A percentile compares a stretch with the other conserved stretches of the same genome.
These are phyloP conservation scores for Calocybe indica DNA, from an alignment of 768 basidiomycete species.

Conservation along the genomic window DNA sequence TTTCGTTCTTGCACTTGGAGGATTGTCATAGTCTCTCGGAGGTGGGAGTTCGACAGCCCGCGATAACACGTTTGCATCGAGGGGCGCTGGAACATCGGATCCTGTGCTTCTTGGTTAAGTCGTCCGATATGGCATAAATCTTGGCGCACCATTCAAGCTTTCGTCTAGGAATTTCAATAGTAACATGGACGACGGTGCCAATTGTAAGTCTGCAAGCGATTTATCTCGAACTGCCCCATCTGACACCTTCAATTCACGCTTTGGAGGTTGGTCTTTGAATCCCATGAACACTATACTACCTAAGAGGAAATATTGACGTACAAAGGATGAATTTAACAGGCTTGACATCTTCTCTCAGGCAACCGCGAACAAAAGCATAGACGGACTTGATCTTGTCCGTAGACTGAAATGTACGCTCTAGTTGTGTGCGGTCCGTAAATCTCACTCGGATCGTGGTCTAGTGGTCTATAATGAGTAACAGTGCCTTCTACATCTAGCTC, in stretches of 20 bases:
- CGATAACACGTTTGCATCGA: conserved; percentile 48
- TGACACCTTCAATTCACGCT: conserved; percentile 76
- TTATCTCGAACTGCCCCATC: conserved; percentile 69
- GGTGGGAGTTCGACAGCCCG: conserved; percentile 63
- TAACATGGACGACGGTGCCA: conserved; percentile 78
- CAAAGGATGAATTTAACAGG: conserved; percentile 82
- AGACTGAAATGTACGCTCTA: conserved; percentile 77
- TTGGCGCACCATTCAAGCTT: conserved; percentile 55
- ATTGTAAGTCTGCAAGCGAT: conserved; percentile 59
- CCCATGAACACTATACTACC: neutral
- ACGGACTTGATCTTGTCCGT: conserved; percentile 74
- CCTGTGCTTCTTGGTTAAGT: conserved; percentile 27
- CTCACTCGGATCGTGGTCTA: conserved; percentile 80
- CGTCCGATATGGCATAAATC: neutral
- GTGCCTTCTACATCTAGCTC: neutral
- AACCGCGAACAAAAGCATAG: conserved; percentile 77
- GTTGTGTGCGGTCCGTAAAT: conserved; percentile 75
- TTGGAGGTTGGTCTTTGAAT: conserved; percentile 73
- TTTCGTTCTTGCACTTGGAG: conserved; percentile 1
- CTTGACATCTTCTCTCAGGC: conserved; percentile 69
- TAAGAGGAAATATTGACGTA: conserved; percentile 27
- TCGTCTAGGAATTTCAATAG: conserved; percentile 73
- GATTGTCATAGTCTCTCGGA: conserved; percentile 32
- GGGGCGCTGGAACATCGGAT: conserved; percentile 53
- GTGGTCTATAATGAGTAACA: neutral